Base-by-base conservation (phyloP, 345 rosid genomes). In the Eucalyptus marginata region DNA sequence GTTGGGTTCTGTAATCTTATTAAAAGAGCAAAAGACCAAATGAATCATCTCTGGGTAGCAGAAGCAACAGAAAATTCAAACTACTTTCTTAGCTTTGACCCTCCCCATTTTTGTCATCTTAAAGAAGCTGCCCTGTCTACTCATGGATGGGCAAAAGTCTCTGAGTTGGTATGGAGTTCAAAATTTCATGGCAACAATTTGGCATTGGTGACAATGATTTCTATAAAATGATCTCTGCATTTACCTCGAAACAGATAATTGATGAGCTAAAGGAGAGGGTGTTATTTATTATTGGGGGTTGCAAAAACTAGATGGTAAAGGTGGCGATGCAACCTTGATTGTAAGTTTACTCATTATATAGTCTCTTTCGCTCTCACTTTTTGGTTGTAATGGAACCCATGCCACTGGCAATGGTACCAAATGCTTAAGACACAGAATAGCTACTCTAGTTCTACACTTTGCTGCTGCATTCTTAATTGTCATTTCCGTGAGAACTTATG, bases 11-110 rank as follows among this genome's bases (percentile, higher is more conserved):
- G 93, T 93, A 95, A 98, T 93, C 94, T 98, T 76, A 93, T 98
- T 87, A 97, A 94, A 91, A 95, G 94, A 91, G 92, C 97, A 64
- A 95, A 97, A 90, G 99, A 97, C 92, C 90, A 87, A 44, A 89
- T 80, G 86, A 96, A 97, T 94, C 91, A 93, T 76, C 90, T 96
- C 68, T 97, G 99, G 97, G 95, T 96, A 9, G 95, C 99, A 31
- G 99, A 98, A 86, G 96, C 97, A 84, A 96, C 97, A 84, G 99
- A 96, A 89, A 97, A 98, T 90, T 95, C 99, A 84, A 91, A 89
- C 50, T 95, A 97, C 88, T 92, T 90, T 86, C 85, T 94, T 54
- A 93, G 89, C 90, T 94, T 95, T 27, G 94, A 92, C 91, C 88
- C 91, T 85, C 90, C 93, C 52, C 84, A 50, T 86, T 93, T 95